Base-by-base conservation (phyloP, 1,284 basidiomycete genomes). In the Inonotus obliquus region DNA sequence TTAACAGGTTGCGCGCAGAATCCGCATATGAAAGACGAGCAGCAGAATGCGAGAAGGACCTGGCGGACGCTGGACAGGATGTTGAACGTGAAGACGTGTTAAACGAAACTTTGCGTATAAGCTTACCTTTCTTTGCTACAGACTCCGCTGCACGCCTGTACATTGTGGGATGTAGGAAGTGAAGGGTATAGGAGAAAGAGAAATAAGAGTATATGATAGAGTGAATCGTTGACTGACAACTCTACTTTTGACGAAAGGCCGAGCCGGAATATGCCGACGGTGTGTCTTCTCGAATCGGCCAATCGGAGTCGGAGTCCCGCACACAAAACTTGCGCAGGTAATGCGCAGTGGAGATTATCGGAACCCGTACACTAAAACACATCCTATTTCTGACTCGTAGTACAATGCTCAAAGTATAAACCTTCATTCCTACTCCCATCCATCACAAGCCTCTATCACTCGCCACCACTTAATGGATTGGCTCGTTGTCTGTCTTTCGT, bases 1-100 rank as follows among this genome's bases (percentile, higher is more conserved):
- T 92, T 71, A 89, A 85, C 67, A 98, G 85, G 80, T 98, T 98
- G 74, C 86, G 82, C 74, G 95, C 90, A 63, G 94, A 96, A 73
- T 93, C 91, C 64, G 88, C 92, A 76, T 98, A 98, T 68, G 82
- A 85, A 67, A 78, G 80, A 69, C 88, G 81, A 68, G 83, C 71
- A 55, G 84, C 81, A 69, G 92, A 91, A 69, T 85, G 83, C 53
- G 92, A 87, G 79, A 96, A 93, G 67, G 86, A 76, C 78, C 91
- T 80, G n/a, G 48, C 57, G 38, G 57, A 48, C 52, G 32, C 61
- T 63, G 45, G 23, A 29, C 35, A 14, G 84, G 83, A 78, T 86
- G 84, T 71, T 77, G 84, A 88, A 66, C 39, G 53, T 63, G 41
- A 60, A 27, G 29, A 32, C 25, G 25, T 35, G 10, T 45, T 57